These are phyloP conservation scores for Conticribra guillardii DNA, from an alignment of 108 stramenopile species.

Conservation along the genomic window DNA sequence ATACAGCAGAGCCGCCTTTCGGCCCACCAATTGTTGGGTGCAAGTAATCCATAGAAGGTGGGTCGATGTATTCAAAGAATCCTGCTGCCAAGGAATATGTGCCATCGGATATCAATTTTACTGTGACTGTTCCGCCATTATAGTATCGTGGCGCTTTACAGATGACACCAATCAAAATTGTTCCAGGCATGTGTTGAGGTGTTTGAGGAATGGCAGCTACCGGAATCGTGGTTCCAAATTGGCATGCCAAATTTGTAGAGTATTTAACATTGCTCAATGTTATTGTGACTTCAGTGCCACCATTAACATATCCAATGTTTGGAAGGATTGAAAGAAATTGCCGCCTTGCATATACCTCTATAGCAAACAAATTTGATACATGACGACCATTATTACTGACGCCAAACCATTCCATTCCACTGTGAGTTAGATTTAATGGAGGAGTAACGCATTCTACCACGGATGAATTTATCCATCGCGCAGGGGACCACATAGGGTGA, in stretches of 20 bases:
- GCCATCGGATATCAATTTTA: constrained; percentile 21
- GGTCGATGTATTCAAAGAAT: constrained; percentile 38
- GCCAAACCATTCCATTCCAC: constrained; percentile 32
- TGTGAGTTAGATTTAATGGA: constrained; percentile 36
- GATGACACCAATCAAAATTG: no score
- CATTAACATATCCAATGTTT: constrained; percentile 29
- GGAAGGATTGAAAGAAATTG: constrained; percentile 45
- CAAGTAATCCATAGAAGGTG: constrained; percentile 24
- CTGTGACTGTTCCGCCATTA: constrained; percentile 6
- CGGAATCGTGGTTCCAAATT: constrained; percentile 26
- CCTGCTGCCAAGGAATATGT: constrained; percentile 23
- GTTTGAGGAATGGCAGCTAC: constrained; percentile 6
- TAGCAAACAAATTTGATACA: constrained; percentile 15
- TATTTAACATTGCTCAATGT: constrained; percentile 34
- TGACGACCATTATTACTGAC: constrained; percentile 39
- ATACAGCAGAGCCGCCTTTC: constrained; percentile 38
- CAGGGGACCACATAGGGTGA: constrained; percentile 35
- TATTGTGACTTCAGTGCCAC: constrained; percentile 40
- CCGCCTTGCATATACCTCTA: constrained; percentile 31
- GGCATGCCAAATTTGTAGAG: constrained; percentile 26
- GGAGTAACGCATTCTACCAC: constrained; percentile 45
- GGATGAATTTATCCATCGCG: constrained; percentile 33
- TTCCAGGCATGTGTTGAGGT: no score
- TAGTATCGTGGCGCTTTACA: constrained; percentile 29
- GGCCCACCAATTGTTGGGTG: constrained; percentile 30